Conservation (phyloP, 1,284 basidiomycete species). For the Cutaneotrichosporon cavernicola region DNA sequence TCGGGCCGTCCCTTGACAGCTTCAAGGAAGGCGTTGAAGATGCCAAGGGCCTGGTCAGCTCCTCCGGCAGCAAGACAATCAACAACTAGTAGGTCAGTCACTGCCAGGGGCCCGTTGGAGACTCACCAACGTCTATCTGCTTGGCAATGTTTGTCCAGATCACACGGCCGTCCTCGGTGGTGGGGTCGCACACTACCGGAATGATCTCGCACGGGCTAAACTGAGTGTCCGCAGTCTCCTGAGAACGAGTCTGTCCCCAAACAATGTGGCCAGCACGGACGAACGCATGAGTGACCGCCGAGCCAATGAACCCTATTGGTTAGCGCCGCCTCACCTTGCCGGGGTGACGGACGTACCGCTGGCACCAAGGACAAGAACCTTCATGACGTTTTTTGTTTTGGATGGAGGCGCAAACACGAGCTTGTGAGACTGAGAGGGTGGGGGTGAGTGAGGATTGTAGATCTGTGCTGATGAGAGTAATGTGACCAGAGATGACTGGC, state of each 20-base stretch:
- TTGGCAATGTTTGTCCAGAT: conserved; percentile 55
- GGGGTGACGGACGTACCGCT: neutral
- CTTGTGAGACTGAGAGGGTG: too few relatives aligned
- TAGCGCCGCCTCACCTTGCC: neutral
- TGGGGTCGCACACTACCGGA: conserved; percentile 56
- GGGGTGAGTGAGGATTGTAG: too few relatives aligned
- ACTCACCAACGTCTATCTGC: conserved; percentile 57
- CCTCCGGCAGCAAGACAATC: conserved; percentile 47
- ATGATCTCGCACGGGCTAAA: conserved; percentile 57
- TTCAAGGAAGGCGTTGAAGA: conserved; percentile 22
- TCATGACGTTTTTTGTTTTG: neutral
- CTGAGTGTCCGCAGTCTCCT: conserved; percentile 19
- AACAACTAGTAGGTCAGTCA: conserved; percentile 38
- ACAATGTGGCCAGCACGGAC: conserved; percentile 60
- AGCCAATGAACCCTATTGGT: conserved; percentile 56
- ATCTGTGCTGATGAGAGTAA: too few relatives aligned
- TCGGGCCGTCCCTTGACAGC: conserved; percentile 7
- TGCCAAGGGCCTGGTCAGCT: conserved; percentile 43
- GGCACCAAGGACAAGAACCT: conserved; percentile 8
- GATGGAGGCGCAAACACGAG: too few relatives aligned
- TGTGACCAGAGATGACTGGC: too few relatives aligned
- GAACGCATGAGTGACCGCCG: conserved; percentile 57
- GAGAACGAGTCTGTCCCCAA: conserved; percentile 57
- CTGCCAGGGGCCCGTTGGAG: conserved; percentile 17
- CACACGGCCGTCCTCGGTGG: conserved; percentile 39